phyloP scores from a whole-genome alignment of 1,284 basidiomycete species.

The Apiotrichum siamense region DNA sequence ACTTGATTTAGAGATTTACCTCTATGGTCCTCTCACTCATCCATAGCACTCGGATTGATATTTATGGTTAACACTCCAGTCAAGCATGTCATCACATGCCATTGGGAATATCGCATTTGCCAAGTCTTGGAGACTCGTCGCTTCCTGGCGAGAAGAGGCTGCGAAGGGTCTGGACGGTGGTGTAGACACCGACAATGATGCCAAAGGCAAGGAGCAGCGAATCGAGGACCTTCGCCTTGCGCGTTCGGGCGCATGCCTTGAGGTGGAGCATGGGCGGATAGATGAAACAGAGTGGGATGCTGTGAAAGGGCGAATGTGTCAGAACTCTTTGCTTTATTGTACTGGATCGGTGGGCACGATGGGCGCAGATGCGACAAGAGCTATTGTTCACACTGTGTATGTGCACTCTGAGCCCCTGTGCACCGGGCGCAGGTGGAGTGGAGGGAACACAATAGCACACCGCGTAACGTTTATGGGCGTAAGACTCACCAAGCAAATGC shows the following conservation, averaged over 20 bases:
- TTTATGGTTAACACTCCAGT: too few relatives aligned
- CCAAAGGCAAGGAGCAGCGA: conserved; percentile 78
- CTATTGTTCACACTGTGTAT: too few relatives aligned
- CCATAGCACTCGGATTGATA: too few relatives aligned
- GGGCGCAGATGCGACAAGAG: too few relatives aligned
- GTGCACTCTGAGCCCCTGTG: too few relatives aligned
- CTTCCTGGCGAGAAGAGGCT: conserved; percentile 33
- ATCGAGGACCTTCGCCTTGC: conserved; percentile 65
- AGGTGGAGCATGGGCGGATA: conserved; percentile 93
- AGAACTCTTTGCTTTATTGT: too few relatives aligned
- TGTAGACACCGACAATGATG: conserved; percentile 71
- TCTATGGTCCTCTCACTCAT: background rate
- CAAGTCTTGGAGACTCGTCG: conserved; percentile 28
- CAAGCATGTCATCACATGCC: too few relatives aligned
- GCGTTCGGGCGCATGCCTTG: conserved; percentile 73
- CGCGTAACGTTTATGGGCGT: background rate
- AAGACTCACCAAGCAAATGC: conserved; percentile 80
- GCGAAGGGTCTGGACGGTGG: conserved; percentile 49
- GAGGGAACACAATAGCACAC: background rate
- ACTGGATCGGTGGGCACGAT: too few relatives aligned
- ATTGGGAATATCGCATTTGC: conserved; percentile 36
- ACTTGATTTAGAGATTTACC: too few relatives aligned
- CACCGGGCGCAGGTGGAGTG: background rate
- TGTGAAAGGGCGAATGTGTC: conserved; percentile 36
- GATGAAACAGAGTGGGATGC: conserved; percentile 87